Base-by-base conservation (phyloP, 208 protist species). In the Phytomonas sp. region DNA sequence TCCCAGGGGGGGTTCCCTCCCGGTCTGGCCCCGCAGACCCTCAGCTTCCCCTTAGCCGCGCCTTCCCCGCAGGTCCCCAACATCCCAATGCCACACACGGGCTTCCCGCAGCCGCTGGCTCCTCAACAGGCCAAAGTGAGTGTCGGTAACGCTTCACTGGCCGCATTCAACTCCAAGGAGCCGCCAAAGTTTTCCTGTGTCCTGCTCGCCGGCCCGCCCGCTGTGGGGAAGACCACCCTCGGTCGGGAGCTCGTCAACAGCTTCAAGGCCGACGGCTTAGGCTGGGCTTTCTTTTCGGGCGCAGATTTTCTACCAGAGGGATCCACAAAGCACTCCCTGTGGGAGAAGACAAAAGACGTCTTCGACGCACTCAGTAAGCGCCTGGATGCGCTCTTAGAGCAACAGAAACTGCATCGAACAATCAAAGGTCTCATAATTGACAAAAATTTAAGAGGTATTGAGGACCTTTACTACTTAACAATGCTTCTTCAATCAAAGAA, bases 221-320 rank as follows among this genome's bases (percentile, higher is more conserved):
- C 81, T 2, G 81, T 85, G 30, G 89, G 89, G 26, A 94, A 94
- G 79, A 91, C 89, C 23, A 87, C 78, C 36, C 80, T 92, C 29
- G 89, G 89, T 36, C 81, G 86, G 16, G 81, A 87, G 76, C 73
- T 92, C 26, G 87, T 92, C 34, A 78, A 91, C 70, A 85, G 80
- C 63, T 78, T 94, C n/a, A 76, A 77, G 67, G 75, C 63, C 26
- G 89, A 94, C 74, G 81, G 81, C 32, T 73, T 89, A 73, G 85
- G 84, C 11, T 94, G 89, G 89, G 63, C 81, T 30, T 94, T 94
- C 78, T 94, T 94, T 75, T 91, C 86, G n/a, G 89, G 89, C 29
- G 86, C 83, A 23, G 89, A 94, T 76, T 83, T 84, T 62, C 75
- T 92, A 37, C 66, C 45, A 29, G 80, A 85, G 62, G 73, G 69